Percentiles rank a stretch among this genome's conserved stretches.
These are phyloP conservation scores for Xylariaceae sp. DNA, from an alignment of 2,329 filamentous ascomycete species.

Conservation along the genomic window DNA sequence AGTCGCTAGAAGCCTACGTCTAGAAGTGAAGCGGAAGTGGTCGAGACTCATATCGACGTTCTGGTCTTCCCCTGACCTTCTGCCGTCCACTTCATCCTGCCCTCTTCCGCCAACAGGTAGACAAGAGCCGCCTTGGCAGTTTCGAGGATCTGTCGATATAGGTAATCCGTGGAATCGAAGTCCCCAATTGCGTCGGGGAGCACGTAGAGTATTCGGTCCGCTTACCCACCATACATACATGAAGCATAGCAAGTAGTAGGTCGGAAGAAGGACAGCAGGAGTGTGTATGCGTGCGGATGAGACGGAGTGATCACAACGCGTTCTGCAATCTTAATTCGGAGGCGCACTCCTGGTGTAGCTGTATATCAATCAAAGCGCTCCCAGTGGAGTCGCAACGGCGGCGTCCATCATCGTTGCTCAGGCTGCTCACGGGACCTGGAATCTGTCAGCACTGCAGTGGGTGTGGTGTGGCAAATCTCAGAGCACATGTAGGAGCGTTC, in stretches of 20 bases:
- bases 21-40: neutral
- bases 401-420: constrained; percentile 1
- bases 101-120: neutral
- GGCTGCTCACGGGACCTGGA: constrained; percentile 5
- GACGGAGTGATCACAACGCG: neutral
- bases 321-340: neutral
- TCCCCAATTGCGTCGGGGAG: neutral
- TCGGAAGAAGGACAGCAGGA: neutral
- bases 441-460: constrained; percentile 11
- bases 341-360: neutral
- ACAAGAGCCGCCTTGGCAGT: neutral
- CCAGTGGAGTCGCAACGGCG: constrained; percentile 4
- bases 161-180: neutral
- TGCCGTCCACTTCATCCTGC: neutral
- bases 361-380: neutral
- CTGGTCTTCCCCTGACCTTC: neutral
- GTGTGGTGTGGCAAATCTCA: constrained; percentile 9
- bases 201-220: neutral
- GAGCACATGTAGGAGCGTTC: constrained; percentile 9
- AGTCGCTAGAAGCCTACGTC: neutral
- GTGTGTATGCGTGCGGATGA: neutral
- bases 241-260: neutral
- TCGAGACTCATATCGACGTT: neutral
- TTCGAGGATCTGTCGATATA: neutral
- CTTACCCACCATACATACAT: neutral